Evolutionary conservation across 2,329 filamentous ascomycete species (phyloP), one percentile per base, ranked within the genome.

Genomic region (Cytospora piceae): DNA sequence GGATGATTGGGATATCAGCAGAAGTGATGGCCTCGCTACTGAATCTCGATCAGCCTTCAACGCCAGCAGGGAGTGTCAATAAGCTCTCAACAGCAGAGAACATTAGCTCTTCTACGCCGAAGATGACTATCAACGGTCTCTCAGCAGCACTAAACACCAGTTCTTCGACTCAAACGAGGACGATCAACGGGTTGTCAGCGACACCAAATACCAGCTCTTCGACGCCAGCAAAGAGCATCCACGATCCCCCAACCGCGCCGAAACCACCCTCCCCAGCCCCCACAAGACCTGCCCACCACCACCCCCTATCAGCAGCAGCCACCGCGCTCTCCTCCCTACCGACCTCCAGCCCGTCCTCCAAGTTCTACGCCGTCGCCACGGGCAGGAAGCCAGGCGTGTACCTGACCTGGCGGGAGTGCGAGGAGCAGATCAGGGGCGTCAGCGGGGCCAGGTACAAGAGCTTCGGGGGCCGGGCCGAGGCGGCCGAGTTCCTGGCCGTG

Each of bases 331-430:
- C 8, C 46, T 3, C n/a, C n/a, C 14, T 3, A 5, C n/a, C 14
- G n/a, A 2, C 31, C 20, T 20, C n/a, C 46, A 60, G 22, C n/a
- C 27, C 46, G 42, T n/a, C 22, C 5, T 39, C n/a, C 32, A 27
- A 15, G 7, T 56, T 56, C n/a, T 62, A 62, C 24, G 37, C 60
- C 8, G 60, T 62, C 32, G 60, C 60, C 24, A 20, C 27, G n/a
- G 60, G 60, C 7, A 27, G 37, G 2, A 3, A 34, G 27, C 52
- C 60, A 37, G 60, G 60, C 52, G 37, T 62, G 1, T 62, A 62
- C 60, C 8, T 27, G 14, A 34, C 39, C 8, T 62, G 37, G 60
- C 0, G 3, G 20, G 27, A 34, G 27, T 62, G 60, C 15, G 27
- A 7, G 8, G 29, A 29, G n/a, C 60, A 62, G 37, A 37, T 62